Conservation (phyloP, 208 protist genomes). For the Leishmania martiniquensis region DNA sequence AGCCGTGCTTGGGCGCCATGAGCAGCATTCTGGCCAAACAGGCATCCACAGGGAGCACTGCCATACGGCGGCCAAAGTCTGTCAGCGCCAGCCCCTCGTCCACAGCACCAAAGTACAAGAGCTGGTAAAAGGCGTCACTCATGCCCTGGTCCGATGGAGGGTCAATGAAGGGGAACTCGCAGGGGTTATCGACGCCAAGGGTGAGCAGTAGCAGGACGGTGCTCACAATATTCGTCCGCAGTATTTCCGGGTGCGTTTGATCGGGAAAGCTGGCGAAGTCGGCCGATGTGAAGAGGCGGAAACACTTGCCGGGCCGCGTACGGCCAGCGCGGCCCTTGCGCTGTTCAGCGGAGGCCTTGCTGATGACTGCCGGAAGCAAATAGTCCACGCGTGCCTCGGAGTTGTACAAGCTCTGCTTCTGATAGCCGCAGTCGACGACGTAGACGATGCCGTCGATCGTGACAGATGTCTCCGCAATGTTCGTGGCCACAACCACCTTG, state of each 20-base stretch:
- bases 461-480: constrained; percentile 99
- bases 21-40: constrained; percentile 95
- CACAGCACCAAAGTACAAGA: constrained; percentile 98
- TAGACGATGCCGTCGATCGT: constrained; percentile 99
- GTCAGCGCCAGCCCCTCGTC: constrained; percentile 94
- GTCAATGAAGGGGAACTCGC: constrained; percentile 98
- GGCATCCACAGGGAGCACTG: constrained; percentile 82
- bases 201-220: constrained; percentile 96
- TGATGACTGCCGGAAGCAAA: constrained; percentile 98
- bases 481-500: constrained; percentile 98
- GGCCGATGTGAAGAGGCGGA: constrained; percentile 94
- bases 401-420: constrained; percentile 99
- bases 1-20: constrained; percentile 64
- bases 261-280: constrained; percentile 81
- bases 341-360: constrained; percentile 98
- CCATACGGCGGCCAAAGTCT: constrained; percentile 70
- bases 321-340: constrained; percentile 99
- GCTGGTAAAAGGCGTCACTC: constrained; percentile 95
- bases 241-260: constrained; percentile 95
- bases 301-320: constrained; percentile 98
- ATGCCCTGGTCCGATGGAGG: constrained; percentile 96
- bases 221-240: constrained; percentile 96
- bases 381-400: constrained; percentile 96
- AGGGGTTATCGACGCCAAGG: constrained; percentile 96
- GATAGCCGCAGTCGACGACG: constrained; percentile 99